Evolutionary conservation across 1,139 yeast species (phyloP).

Genomic region (Taiozyma onychis): DNA sequence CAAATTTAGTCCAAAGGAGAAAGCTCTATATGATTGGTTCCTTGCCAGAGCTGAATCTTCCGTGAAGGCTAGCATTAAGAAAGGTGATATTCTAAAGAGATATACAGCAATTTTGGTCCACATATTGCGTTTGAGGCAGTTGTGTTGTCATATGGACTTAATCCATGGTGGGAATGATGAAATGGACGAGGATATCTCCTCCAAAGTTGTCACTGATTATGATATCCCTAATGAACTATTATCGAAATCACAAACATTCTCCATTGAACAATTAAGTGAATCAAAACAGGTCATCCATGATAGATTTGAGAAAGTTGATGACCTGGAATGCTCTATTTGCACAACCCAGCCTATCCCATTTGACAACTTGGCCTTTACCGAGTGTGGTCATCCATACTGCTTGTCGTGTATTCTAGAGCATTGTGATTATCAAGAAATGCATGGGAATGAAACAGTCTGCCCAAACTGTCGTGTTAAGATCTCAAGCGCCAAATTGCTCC

Average conservation of each 20-base stretch:
- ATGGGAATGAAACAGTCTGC: constrained; percentile 35
- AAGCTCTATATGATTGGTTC: constrained; percentile 61
- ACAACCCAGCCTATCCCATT: constrained; percentile 55
- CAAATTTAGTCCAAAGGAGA: constrained; percentile 61
- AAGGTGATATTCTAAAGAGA: constrained; percentile 66
- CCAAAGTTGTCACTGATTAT: constrained; percentile 26
- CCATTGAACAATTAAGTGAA: constrained; percentile 26
- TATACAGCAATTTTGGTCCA: constrained; percentile 82
- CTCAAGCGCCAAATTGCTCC: constrained; percentile 20
- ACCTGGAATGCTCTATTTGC: constrained; percentile 80
- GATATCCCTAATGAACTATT: constrained; percentile 26
- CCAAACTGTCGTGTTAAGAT: constrained; percentile 47
- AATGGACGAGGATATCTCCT: constrained; percentile 33
- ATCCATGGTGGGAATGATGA: constrained; percentile 21
- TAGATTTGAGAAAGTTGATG: constrained; percentile 35
- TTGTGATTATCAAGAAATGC: constrained; percentile 34
- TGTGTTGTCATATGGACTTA: constrained; percentile 69
- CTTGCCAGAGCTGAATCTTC: constrained; percentile 64
- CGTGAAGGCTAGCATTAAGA: constrained; percentile 53
- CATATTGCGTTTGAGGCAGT: constrained; percentile 76
- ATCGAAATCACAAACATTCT: constrained; percentile 6
- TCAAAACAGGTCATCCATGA: constrained; percentile 30
- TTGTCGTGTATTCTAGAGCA: constrained; percentile 70
- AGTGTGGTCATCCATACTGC: constrained; percentile 82
- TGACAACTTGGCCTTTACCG: constrained; percentile 59